Evolutionary conservation across 495 filamentous ascomycete species (phyloP), one percentile per base, ranked within the genome.

Genomic region (Penicillium coprophilum): DNA sequence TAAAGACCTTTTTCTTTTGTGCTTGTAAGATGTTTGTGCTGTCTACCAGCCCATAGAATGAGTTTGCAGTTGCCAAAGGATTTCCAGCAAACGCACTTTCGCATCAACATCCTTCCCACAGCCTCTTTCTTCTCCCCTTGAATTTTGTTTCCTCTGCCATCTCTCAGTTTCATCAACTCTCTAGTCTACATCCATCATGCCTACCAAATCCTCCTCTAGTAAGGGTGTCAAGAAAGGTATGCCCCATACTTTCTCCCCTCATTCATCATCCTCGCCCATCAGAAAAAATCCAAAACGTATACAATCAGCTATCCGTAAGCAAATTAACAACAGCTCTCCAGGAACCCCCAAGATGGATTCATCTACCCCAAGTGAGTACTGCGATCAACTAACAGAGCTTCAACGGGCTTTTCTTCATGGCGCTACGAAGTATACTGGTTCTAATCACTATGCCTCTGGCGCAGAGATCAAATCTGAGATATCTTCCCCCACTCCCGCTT

Each of bases 281-380:
- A 28, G 32, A 21, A 50, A 50, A 4, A 34, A 38, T 12, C 21
- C 27, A 39, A 50, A 15, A 9, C 0, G 23, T 7, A 46, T n/a
- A 46, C 12, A 15, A 24, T 24, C 19, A 9, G 4, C 15, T 6
- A 24, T 13, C 11, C 12, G 0, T 23, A 12, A 13, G 6, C 20
- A 7, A 50, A 5, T 15, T 39, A 23, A 50, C 48, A 40, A 4
- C 13, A 21, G 7, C 34, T 6, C 24, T 2, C 1, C 20, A 24
- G 48, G 2, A 8, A 12, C 4, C 0, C 32, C 20, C 21, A 39
- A 39, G 21, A 10, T 9, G 13, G 30, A 34, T 5, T 1, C 20
- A 7, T 50, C 48, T 13, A 2, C 17, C 31, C 28, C 46, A 36
- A 36, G 46, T 50, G 31, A 50, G 46, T 50, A 50, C 12, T 36